Base-by-base conservation (phyloP, 352 stramenopile species). In the Saprolegnia parasitica region DNA sequence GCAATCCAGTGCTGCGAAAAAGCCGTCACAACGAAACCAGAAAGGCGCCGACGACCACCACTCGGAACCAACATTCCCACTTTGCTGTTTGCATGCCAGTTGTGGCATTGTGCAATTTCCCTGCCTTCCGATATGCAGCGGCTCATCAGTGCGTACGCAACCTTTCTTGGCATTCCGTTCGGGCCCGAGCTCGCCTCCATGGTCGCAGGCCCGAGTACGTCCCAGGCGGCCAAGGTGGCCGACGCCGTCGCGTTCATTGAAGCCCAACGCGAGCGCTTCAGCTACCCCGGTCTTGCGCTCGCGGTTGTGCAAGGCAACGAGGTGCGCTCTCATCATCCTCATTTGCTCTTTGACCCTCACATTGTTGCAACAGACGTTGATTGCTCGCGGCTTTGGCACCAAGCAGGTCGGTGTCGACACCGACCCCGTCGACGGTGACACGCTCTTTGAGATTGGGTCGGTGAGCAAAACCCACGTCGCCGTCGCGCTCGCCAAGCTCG, bases 401-500 rank as follows among this genome's bases (percentile, higher is more conserved):
- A 68, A 68, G 18, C 32, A 68, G 45, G 40, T 68, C 6, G 65
- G 50, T 23, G 54, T 56, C n/a, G 26, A 15, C 5, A 40, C 29
- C 15, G 83, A 73, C 56, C 29, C 54, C 0, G 80, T 88, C 32
- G 76, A 77, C 2, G 72, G 66, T 46, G 74, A 77, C 10, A 79
- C 79, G 20, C 67, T 88, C 58, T 90, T 90, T 68, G 78, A 90
- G 72, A 87, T 90, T 57, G 82, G 81, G 9, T 90, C 82, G 0
- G 76, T 88, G 20, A 77, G 73, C 6, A 90, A 90, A 73, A 90
- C 80, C 11, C 84, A 88, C 56, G 75, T 88, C 40, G 77, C 75
- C 10, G 64, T 78, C 0, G 73, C 62, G 2, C 65, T 78, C 23
- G 73, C 65, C 6, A 47, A 76, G 29, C 46, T 68, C 21, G 52